A percentile compares a stretch with the other conserved stretches of the same genome.
Conservation (phyloP, 495 filamentous ascomycete genomes). For the Hyaloscypha finlandica region DNA sequence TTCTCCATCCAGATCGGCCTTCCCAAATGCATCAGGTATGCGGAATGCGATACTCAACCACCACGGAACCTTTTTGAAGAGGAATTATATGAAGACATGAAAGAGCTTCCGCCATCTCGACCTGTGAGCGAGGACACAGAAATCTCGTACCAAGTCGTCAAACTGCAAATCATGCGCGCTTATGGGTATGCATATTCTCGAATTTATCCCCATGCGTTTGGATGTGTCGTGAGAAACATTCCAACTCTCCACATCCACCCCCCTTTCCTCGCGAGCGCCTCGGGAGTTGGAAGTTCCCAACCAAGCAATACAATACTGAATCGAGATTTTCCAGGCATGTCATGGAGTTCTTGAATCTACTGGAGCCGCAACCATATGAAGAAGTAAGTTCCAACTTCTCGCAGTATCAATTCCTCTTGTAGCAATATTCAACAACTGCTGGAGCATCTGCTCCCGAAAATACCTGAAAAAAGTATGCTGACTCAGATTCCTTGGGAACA, state of each 20-base stretch:
- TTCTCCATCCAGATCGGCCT: constrained; percentile 25
- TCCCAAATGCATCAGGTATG: constrained; percentile 21
- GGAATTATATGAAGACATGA: constrained; percentile 30
- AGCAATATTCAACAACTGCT: too few relatives aligned
- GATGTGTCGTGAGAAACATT: too few relatives aligned
- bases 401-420: too few relatives aligned
- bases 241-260: too few relatives aligned
- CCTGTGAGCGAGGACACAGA: constrained; percentile 24
- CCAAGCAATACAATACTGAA: too few relatives aligned
- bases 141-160: constrained; percentile 24
- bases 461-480: too few relatives aligned
- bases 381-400: background rate
- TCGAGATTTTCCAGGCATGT: background rate
- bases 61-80: constrained; percentile 27
- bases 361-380: constrained; percentile 28
- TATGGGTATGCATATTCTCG: constrained; percentile 9
- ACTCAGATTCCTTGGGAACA: too few relatives aligned
- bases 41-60: constrained; percentile 24
- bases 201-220: too few relatives aligned
- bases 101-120: constrained; percentile 23
- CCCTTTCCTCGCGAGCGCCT: too few relatives aligned
- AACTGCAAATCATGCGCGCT: constrained; percentile 21
- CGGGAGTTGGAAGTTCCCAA: too few relatives aligned
- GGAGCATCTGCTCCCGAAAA: too few relatives aligned
- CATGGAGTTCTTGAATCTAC: constrained; percentile 24